Evolutionary conservation across 768 basidiomycete genomes (phyloP).

Genomic region (Phylloporus sp.): DNA sequence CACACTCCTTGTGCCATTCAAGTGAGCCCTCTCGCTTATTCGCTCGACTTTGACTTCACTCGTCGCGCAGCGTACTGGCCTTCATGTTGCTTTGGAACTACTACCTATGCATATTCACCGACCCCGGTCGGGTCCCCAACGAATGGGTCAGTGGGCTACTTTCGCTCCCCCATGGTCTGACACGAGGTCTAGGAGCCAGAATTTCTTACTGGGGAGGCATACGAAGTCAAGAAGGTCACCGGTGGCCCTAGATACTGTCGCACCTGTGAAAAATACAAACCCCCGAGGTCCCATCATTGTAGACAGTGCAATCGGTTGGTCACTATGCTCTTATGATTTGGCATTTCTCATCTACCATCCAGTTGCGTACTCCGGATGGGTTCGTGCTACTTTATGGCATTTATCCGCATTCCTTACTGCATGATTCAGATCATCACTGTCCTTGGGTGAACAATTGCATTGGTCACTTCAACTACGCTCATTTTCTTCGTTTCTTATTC

Average conservation of each 20-base stretch:
- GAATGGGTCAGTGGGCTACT: conserved; percentile 55
- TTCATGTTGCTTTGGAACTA: conserved; percentile 86
- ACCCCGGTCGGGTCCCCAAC: conserved; percentile 80
- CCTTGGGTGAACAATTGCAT: conserved; percentile 95
- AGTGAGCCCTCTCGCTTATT: conserved; percentile 48
- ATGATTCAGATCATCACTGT: conserved; percentile 72
- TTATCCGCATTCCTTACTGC: conserved; percentile 4
- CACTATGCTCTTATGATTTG: background rate
- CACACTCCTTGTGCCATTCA: conserved; percentile 80
- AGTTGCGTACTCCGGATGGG: conserved; percentile 91
- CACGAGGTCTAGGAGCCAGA: conserved; percentile 55
- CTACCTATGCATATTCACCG: conserved; percentile 70
- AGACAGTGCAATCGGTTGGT: conserved; percentile 75
- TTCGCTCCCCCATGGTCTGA: conserved; percentile 5
- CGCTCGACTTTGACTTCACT: conserved; percentile 8
- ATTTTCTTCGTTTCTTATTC: conserved; percentile 88
- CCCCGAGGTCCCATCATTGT: conserved; percentile 91
- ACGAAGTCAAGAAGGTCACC: conserved; percentile 87
- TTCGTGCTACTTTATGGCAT: conserved; percentile 28
- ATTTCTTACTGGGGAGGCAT: conserved; percentile 55
- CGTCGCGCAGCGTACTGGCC: conserved; percentile 55
- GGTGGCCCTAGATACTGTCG: conserved; percentile 82
- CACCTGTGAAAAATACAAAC: conserved; percentile 80
- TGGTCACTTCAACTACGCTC: conserved; percentile 85
- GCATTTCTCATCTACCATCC: conserved; percentile 3